Conservation (phyloP, 225 moss, liverwort and hornwort species). For the Sphagnum contortum region DNA sequence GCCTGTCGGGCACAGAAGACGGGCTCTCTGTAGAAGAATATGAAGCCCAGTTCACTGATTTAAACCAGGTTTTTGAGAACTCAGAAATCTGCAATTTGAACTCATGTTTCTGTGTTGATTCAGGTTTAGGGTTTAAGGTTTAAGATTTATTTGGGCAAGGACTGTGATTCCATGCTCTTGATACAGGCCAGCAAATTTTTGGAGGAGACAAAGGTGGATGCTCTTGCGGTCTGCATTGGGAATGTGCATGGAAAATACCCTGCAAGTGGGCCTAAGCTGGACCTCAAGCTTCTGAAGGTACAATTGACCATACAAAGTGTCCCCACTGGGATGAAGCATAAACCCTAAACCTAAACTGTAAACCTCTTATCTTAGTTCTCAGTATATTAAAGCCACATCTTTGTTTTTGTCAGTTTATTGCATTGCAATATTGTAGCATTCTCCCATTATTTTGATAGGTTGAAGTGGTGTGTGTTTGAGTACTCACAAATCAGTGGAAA, state of each 20-base stretch:
- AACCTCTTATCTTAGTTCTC: too few relatives aligned
- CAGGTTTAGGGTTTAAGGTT: too few relatives aligned
- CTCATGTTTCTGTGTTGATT: too few relatives aligned
- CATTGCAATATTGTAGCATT: too few relatives aligned
- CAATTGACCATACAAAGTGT: background rate
- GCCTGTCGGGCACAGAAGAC: slow-evolving; percentile 90
- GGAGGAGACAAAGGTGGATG: slow-evolving; percentile 56
- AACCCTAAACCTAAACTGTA: too few relatives aligned
- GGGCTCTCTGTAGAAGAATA: slow-evolving; percentile 75
- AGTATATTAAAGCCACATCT: too few relatives aligned
- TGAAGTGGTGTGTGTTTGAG: too few relatives aligned
- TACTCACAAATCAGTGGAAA: background rate
- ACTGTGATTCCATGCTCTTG: background rate
- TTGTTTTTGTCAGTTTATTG: too few relatives aligned
- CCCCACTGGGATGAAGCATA: too few relatives aligned
- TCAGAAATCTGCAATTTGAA: too few relatives aligned
- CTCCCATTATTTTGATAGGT: too few relatives aligned
- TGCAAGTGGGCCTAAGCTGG: slow-evolving; percentile 56
- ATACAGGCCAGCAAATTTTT: slow-evolving; percentile 67
- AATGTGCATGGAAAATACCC: slow-evolving; percentile 94
- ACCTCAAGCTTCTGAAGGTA: slow-evolving; percentile 80
- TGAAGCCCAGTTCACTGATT: slow-evolving; percentile 68
- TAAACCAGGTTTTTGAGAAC: slow-evolving; percentile 40
- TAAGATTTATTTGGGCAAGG: too few relatives aligned
- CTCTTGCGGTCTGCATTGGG: slow-evolving; percentile 86